Conservation (phyloP, 176 grass and related monocot genomes). For the Raddia distichophylla region DNA sequence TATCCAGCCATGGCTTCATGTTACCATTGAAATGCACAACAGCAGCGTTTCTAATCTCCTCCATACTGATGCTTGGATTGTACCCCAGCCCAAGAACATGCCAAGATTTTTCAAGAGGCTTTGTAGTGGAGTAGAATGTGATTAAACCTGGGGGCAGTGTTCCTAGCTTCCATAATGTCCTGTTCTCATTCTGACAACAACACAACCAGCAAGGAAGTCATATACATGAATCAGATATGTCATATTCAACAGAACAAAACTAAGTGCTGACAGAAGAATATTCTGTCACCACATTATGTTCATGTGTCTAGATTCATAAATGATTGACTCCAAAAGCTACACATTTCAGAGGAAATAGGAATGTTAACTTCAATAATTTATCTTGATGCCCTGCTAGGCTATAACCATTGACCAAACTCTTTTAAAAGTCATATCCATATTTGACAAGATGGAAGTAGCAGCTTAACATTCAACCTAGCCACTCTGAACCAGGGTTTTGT, state of each 20-base stretch:
- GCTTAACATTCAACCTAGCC: too few species aligned
- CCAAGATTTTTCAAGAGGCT: conserved; percentile 94
- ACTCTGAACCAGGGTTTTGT: too few species aligned
- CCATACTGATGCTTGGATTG: conserved; percentile 97
- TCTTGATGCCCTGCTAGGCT: not conserved
- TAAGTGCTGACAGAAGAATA: not conserved
- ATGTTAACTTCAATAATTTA: not conserved
- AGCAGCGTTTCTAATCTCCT: conserved; percentile 94
- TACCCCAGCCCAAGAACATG: conserved; percentile 98
- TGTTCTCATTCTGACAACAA: conserved; percentile 81
- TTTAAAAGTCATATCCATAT: not conserved
- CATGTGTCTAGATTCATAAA: not conserved
- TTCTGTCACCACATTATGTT: not conserved
- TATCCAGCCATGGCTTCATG: conserved; percentile 99
- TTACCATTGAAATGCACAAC: conserved; percentile 99
- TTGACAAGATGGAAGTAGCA: conserved; percentile 12
- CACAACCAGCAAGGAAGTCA: conserved; percentile 17
- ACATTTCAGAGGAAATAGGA: not conserved
- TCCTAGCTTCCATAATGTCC: conserved; percentile 93
- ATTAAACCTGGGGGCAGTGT: conserved; percentile 90
- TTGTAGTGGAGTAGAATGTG: conserved; percentile 98
- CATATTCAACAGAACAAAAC: conserved; percentile 14
- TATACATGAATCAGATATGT: conserved; percentile 4
- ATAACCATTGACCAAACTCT: not conserved
- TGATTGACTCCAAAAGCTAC: not conserved